phyloP scores from a whole-genome alignment of 306 rosid species.

The Gastrolobium bilobum region DNA sequence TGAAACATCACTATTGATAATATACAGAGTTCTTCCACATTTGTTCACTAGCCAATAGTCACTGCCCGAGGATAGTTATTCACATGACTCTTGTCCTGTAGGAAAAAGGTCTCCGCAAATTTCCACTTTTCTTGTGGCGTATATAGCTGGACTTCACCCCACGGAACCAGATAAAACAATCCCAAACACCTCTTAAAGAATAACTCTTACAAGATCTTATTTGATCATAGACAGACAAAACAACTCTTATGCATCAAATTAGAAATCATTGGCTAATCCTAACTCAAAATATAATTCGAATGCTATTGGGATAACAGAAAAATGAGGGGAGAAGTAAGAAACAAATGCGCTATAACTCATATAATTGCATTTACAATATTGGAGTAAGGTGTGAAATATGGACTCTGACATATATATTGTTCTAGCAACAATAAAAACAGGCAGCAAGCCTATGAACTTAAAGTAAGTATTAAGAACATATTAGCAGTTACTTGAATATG shows the following conservation, averaged over 20 bases:
- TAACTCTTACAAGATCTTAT: neutral
- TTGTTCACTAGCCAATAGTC: neutral
- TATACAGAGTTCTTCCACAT: conserved; percentile 13
- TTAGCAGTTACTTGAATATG: neutral
- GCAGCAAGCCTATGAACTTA: conserved; percentile 11
- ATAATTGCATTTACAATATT: neutral
- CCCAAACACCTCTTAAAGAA: conserved; percentile 11
- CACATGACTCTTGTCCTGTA: conserved; percentile 1
- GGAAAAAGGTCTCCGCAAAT: neutral
- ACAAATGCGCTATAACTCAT: neutral
- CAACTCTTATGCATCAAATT: conserved; percentile 12
- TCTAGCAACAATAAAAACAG: neutral
- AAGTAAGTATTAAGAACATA: conserved; percentile 14
- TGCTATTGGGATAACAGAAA: neutral
- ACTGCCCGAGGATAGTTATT: conserved; percentile 13
- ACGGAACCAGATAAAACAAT: conserved; percentile 33
- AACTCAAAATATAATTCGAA: conserved; percentile 14
- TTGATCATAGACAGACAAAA: conserved; percentile 1
- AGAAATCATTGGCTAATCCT: conserved; percentile 16
- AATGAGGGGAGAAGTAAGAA: conserved; percentile 3
- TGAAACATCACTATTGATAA: neutral
- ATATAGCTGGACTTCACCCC: conserved; percentile 7
- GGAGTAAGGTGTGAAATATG: conserved; percentile 4
- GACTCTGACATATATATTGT: neutral
- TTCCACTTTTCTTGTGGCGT: neutral